Evolutionary conservation across 345 rosid genomes (phyloP).

Genomic region (Eucalyptus viminalis): DNA sequence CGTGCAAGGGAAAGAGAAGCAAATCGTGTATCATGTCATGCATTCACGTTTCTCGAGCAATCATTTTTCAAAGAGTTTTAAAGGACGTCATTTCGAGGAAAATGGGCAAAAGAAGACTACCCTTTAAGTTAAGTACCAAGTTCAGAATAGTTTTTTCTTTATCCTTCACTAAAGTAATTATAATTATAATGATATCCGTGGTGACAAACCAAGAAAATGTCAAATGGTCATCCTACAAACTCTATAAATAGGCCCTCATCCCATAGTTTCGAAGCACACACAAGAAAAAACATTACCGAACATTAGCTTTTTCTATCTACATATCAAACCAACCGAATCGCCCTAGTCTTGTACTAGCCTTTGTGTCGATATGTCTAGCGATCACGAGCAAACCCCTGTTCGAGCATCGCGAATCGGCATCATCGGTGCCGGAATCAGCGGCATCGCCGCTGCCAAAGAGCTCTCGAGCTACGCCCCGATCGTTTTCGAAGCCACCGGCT

Average conservation of each 20-base stretch:
- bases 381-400: neutral
- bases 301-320: neutral
- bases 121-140: neutral
- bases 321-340: neutral
- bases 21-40: neutral
- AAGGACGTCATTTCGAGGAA: neutral
- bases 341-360: neutral
- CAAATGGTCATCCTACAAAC: neutral
- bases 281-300: neutral
- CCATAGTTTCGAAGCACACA: neutral
- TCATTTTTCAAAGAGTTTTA: neutral
- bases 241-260: neutral
- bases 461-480: conserved; percentile 48
- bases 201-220: neutral
- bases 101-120: neutral
- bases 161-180: neutral
- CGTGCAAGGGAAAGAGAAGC: neutral
- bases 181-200: neutral
- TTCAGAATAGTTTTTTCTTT: neutral
- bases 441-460: conserved; percentile 70
- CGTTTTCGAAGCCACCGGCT: conserved; percentile 70
- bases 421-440: conserved; percentile 88
- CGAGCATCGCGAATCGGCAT: conserved; percentile 32
- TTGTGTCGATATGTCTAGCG: neutral
- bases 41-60: neutral